phyloP scores from a whole-genome alignment of 169 alveolate genomes.

The Eimeria acervulina region DNA sequence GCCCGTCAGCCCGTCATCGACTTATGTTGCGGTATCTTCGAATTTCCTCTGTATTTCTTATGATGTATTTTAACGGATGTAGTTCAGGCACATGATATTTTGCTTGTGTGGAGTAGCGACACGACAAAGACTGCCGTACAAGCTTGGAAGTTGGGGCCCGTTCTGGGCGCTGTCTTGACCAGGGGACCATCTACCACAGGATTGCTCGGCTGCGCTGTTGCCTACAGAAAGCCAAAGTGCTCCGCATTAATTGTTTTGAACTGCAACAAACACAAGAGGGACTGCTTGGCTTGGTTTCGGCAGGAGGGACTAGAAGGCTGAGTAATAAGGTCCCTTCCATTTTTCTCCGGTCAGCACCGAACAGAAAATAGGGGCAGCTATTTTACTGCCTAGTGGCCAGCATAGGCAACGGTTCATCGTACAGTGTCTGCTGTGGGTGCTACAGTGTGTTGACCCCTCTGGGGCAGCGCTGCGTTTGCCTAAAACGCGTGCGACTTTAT shows the following conservation, averaged over 20 bases:
- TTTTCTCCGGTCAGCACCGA: background rate
- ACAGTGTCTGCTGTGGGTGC: background rate
- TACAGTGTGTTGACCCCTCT: background rate
- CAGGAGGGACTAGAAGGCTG: background rate
- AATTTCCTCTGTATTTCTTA: background rate
- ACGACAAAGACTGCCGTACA: background rate
- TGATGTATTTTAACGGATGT: background rate
- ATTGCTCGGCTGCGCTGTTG: background rate
- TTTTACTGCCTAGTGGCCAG: background rate
- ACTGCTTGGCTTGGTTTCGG: background rate
- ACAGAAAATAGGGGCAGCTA: background rate
- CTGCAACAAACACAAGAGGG: background rate
- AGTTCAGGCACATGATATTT: background rate
- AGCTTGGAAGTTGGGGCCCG: background rate
- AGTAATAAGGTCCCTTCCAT: background rate
- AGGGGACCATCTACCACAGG: background rate
- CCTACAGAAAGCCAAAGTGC: background rate
- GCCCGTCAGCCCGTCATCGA: background rate
- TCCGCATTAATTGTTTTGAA: background rate
- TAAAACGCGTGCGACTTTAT: no score
- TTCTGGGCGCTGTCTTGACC: background rate
- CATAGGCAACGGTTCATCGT: background rate
- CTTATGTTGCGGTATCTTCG: background rate
- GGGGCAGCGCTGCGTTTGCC: background rate
- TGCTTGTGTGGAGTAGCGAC: background rate